Conservation (phyloP, 768 basidiomycete genomes). For the Pisolithus tinctorius region DNA sequence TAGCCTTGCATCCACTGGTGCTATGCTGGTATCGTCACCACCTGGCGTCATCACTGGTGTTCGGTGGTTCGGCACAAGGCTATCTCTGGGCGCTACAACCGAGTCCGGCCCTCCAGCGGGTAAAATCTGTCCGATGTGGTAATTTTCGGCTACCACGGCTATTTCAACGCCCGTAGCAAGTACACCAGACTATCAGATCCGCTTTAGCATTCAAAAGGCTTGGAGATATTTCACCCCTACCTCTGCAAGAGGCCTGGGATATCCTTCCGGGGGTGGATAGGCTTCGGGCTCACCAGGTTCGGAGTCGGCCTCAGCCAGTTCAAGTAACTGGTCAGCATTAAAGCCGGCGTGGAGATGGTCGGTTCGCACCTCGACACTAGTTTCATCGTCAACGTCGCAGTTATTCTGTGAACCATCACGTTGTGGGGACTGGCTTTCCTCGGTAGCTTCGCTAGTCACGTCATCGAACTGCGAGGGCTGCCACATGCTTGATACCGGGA, state of each 20-base stretch:
- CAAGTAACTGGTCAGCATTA: slow-evolving; percentile 15
- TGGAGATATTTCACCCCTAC: background rate
- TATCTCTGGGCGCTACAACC: too few relatives aligned
- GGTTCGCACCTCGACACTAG: background rate
- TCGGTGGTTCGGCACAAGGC: too few relatives aligned
- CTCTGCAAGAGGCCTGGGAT: background rate
- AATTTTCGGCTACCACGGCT: background rate
- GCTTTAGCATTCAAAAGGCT: background rate
- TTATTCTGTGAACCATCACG: background rate
- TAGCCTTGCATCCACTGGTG: background rate
- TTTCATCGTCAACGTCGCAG: too few relatives aligned
- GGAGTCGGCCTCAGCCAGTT: slow-evolving; percentile 20
- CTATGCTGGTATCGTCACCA: background rate
- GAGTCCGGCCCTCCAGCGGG: too few relatives aligned
- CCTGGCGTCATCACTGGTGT: too few relatives aligned
- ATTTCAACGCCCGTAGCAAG: background rate
- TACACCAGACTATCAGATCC: background rate
- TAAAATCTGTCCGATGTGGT: too few relatives aligned
- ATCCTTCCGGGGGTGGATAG: background rate
- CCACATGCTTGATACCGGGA: too few relatives aligned
- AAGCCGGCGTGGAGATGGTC: background rate
- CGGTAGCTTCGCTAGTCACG: background rate
- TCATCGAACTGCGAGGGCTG: background rate
- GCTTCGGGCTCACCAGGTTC: background rate
- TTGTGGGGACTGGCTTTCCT: background rate